Base-by-base conservation (phyloP, 2,329 filamentous ascomycete species). In the Xylaria sp. region DNA sequence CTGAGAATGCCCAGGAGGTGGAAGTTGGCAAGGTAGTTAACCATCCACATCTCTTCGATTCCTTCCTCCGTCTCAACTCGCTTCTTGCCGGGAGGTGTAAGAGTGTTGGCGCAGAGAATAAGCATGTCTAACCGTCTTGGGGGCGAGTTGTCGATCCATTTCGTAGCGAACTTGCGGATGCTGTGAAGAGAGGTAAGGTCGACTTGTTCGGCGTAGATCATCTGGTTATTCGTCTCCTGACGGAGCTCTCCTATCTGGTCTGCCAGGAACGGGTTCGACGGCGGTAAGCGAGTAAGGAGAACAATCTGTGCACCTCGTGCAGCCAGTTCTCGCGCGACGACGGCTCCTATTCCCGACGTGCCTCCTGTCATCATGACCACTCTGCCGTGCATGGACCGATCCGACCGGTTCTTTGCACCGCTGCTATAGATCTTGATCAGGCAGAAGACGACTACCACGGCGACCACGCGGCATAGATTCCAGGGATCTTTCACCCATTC, bases 1-100 rank as follows among this genome's bases (percentile, higher is more conserved):
- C 89, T 94, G 42, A 99, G 80, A 35, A 99, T 95, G 65, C 90
- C 90, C 50, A 99, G 81, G 2, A 99, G 81, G 71, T 99, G 95
- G 76, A 97, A 97, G 74, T 97, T 97, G 64, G 92, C 89, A 46
- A 99, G 82, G 73, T 92, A 99, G 72, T 99, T 99, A 68, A 97
- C 80, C 76, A 92, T 91, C 92, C 92, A 97, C 62, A 89, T 93
- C 65, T 88, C 83, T 71, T 97, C 93, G 11, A 97, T 78, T 0
- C 91, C 92, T 70, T 97, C 92, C 4, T 80, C 76, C 0, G 92
- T 96, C 65, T 83, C 77, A 1, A 74, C 77, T 34, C 83, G 78
- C 64, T 79, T 76, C 4, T 82, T 80, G 1, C 86, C 89, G 9
- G 82, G 83, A 2, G 91, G 87, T 3, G 88, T 90, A 66, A 92